Evolutionary conservation across 345 rosid species (phyloP).

Genomic region (Nasturtium officinale): DNA sequence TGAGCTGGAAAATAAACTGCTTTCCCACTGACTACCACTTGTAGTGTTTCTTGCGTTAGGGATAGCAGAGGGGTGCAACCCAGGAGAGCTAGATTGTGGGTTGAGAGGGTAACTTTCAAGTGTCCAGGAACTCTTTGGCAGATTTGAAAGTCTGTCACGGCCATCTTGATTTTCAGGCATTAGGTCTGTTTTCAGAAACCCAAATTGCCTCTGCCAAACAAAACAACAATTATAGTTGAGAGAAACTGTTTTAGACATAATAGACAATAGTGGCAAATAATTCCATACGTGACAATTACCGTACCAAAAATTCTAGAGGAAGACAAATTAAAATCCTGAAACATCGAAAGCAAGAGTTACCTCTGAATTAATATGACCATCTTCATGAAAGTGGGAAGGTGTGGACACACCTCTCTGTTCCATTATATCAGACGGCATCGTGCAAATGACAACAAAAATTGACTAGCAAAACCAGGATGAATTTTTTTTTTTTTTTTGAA

Average conservation of each 20-base stretch:
- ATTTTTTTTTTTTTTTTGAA: constrained; percentile 20
- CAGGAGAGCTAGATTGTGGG: constrained; percentile 50
- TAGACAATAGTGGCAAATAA: constrained; percentile 4
- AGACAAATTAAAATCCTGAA: constrained; percentile 12
- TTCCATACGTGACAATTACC: background rate
- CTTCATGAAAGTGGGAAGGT: constrained; percentile 53
- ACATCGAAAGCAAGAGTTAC: constrained; percentile 38
- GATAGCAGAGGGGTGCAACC: constrained; percentile 43
- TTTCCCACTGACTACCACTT: constrained; percentile 64
- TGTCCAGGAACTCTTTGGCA: constrained; percentile 52
- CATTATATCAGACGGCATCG: constrained; percentile 69
- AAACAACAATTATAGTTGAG: constrained; percentile 32
- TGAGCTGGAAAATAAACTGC: constrained; percentile 93
- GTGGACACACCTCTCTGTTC: constrained; percentile 54
- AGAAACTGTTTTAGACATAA: constrained; percentile 23
- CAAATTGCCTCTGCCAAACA: constrained; percentile 69
- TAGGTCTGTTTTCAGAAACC: constrained; percentile 58
- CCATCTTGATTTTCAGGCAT: constrained; percentile 61
- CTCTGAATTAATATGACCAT: constrained; percentile 51
- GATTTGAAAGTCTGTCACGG: constrained; percentile 46
- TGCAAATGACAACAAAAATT: constrained; percentile 37
- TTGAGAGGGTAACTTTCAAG: constrained; percentile 46
- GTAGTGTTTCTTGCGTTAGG: constrained; percentile 44
- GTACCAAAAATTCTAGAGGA: constrained; percentile 12
- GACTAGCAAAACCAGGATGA: constrained; percentile 27